Base-by-base conservation (phyloP, 2,329 filamentous ascomycete genomes). In the Leptographium procerum region DNA sequence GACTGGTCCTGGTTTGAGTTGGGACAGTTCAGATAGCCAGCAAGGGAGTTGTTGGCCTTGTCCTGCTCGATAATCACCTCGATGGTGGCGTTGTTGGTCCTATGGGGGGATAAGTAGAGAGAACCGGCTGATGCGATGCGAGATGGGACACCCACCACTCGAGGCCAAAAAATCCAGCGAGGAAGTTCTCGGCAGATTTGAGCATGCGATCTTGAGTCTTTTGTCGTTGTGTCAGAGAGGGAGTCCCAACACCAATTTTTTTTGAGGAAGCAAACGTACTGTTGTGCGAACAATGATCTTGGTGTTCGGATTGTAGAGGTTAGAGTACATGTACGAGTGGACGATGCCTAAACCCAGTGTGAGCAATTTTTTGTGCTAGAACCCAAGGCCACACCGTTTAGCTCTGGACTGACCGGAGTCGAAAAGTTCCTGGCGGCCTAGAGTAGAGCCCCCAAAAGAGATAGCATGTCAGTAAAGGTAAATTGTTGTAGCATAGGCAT, bases 111-210 rank as follows among this genome's bases (percentile, higher is more conserved):
- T 45, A 1, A 29, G 22, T 36, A 58, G 26, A 59, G 57, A 28
- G 28, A 33, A 13, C 19, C 4, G 16, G 14, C n/a, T n/a, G 26
- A n/a, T 2, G 3, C 2, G 6, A n/a, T 36, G 9, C 31, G 19
- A 11, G 14, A 28, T 4, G 6, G 9, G 8, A 24, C 8, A 29
- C 70, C 34, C 65, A 77, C 76, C 87, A 91, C 52, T 86, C 80
- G 0, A 89, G 77, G 0, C 87, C 87, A 66, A 91, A 91, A 73
- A 91, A 91, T 0, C 88, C 88, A 7, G 87, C 85, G 67, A 90
- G 72, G 70, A 89, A 91, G 69, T 91, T 87, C 69, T 91, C 87
- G 3, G 87, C 87, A 45, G 80, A 86, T 68, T 90, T 85, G 26
- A 87, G 74, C 87, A 91, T 91, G 28, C 88, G 82, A 66, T 88